These are phyloP conservation scores for Aureobasidium sp. DNA, from an alignment of 2,329 filamentous ascomycete genomes.

Conservation along the genomic window DNA sequence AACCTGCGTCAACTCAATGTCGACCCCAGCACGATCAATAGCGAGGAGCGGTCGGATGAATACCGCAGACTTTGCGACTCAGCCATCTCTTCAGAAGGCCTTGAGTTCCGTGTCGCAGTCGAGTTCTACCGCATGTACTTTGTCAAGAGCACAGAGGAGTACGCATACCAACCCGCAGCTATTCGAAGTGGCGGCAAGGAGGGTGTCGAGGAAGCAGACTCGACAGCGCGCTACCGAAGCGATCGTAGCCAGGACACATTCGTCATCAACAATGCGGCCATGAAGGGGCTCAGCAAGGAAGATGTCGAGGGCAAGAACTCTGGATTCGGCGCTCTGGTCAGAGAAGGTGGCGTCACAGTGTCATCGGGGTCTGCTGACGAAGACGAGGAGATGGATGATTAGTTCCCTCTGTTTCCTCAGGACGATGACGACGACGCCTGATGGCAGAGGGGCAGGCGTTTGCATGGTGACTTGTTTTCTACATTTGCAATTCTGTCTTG, in stretches of 20 bases:
- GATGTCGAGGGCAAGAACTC: conserved; percentile 40
- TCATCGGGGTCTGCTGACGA: conserved; percentile 17
- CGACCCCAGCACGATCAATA: conserved; percentile 22
- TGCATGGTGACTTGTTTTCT: background rate
- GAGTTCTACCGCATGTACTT: conserved; percentile 39
- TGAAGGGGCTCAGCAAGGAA: conserved; percentile 40
- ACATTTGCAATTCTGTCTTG: background rate
- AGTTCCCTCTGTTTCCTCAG: background rate
- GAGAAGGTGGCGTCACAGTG: conserved; percentile 17
- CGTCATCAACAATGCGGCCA: conserved; percentile 40
- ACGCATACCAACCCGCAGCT: conserved; percentile 33
- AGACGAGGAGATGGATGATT: conserved; percentile 20
- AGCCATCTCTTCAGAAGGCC: conserved; percentile 32
- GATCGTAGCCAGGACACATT: conserved; percentile 35
- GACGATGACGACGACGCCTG: background rate
- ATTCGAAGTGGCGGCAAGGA: conserved; percentile 31
- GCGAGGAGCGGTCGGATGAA: conserved; percentile 15
- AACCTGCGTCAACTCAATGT: conserved; percentile 34
- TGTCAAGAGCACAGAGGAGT: conserved; percentile 36
- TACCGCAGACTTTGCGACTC: conserved; percentile 22
- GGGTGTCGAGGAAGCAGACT: conserved; percentile 28
- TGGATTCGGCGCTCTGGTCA: conserved; percentile 22
- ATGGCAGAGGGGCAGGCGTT: background rate
- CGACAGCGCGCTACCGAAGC: conserved; percentile 30
- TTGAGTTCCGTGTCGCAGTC: conserved; percentile 40